These are phyloP conservation scores for Pseudogymnoascus sp. DNA, from an alignment of 2,329 filamentous ascomycete species.

Conservation along the genomic window DNA sequence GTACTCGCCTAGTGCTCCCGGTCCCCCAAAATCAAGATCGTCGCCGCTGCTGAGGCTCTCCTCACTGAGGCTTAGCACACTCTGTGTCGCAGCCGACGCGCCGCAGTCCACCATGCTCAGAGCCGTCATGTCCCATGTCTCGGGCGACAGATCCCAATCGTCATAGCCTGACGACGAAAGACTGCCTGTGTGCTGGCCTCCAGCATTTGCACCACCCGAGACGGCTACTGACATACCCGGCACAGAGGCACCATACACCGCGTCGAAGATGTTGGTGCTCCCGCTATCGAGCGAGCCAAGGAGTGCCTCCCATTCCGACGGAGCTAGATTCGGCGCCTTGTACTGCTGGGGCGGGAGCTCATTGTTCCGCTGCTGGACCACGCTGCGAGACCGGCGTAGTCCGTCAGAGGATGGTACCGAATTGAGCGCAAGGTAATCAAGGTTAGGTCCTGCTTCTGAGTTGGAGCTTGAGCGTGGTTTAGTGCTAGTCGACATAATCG, in stretches of 20 bases:
- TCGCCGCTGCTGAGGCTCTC: conserved; percentile 50
- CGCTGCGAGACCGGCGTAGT: not conserved
- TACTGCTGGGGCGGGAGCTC: conserved; percentile 3
- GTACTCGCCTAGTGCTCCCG: conserved; percentile 14
- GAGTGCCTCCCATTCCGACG: conserved; percentile 75
- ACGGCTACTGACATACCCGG: conserved; percentile 31
- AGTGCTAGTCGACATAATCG: not conserved
- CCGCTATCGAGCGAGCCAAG: conserved; percentile 74
- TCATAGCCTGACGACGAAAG: not conserved
- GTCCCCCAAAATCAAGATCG: conserved; percentile 22
- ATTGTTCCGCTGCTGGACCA: not conserved
- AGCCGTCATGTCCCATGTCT: conserved; percentile 42
- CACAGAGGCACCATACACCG: conserved; percentile 64
- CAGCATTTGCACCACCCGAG: conserved; percentile 13
- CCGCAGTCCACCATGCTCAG: conserved; percentile 32
- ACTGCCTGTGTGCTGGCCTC: not conserved
- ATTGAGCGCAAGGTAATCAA: conserved; percentile 52
- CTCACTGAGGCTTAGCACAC: conserved; percentile 52
- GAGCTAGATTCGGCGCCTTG: conserved; percentile 40
- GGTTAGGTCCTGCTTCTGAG: conserved; percentile 34
- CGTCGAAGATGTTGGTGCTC: conserved; percentile 75
- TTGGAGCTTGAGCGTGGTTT: conserved; percentile 11
- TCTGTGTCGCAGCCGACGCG: conserved; percentile 36
- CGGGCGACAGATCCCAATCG: conserved; percentile 43
- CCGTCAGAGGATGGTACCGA: not conserved